Evolutionary conservation across 2,329 filamentous ascomycete genomes (phyloP), one percentile per base, ranked within the genome.

Genomic region (Epichloe uncinata): DNA sequence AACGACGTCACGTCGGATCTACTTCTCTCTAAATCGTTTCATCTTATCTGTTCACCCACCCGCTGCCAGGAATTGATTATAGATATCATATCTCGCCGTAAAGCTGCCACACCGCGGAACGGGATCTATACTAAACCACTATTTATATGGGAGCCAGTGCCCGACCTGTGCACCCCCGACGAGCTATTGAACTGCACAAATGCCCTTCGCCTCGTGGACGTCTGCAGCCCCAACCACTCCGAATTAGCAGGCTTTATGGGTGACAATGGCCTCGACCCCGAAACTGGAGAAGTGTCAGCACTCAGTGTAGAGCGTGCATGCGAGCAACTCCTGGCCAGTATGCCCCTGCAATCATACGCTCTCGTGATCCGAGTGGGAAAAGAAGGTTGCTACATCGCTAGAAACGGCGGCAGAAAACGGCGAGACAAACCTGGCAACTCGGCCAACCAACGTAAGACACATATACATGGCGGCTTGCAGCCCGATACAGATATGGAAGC

Each of bases 121-220:
- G 62, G 66, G 43, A 53, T 59, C 12, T 73, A 72, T 56, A 59
- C 70, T 1, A 76, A 77, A 45, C 86, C 90, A 1, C 67, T 89
- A 6, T 87, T 96, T 63, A 79, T 97, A 48, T 98, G 91, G 91
- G 93, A 98, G 64, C 93, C 93, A 1, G 86, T 96, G 1, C 93
- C 93, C 1, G 88, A 96, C 65, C 75, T 87, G 1, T 96, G 90
- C 64, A 83, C 78, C 0, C 82, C 87, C 0, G 79, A 81, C 41
- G 75, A 84, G 61, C 68, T 83, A 30, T 70, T 82, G 11, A 81
- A 81, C 59, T 79, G 75, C 62, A 82, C 79, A 45, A 82, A 82
- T 56, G 75, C 75, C 9, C 69, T 83, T 12, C 77, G 77, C 0
- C 65, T 81, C 15, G 70, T 84, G 50, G 79, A 84, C 56, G 68